phyloP scores from a whole-genome alignment of 23 red algal genomes.

The Chondrus crispus region DNA sequence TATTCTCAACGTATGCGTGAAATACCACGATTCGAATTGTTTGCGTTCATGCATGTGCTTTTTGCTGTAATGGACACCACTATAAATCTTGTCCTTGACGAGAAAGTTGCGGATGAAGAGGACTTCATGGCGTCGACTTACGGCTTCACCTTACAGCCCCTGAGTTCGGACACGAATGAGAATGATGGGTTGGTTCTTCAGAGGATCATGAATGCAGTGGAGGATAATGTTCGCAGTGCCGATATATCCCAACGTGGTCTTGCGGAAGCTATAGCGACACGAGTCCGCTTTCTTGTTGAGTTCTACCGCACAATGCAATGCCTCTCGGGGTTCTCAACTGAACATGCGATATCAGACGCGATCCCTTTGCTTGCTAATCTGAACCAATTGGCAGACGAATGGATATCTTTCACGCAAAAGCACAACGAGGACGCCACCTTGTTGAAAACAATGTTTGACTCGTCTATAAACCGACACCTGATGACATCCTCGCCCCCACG shows the following conservation, averaged over 20 bases:
- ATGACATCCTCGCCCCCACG: constrained; percentile 50
- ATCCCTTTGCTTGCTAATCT: not conserved
- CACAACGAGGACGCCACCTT: constrained; percentile 8
- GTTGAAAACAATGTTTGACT: constrained; percentile 32
- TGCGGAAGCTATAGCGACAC: constrained; percentile 6
- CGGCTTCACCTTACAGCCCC: constrained; percentile 50
- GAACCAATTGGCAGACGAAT: constrained; percentile 13
- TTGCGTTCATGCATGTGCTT: constrained; percentile 35
- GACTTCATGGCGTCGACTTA: constrained; percentile 58
- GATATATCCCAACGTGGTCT: not conserved
- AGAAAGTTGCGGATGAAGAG: constrained; percentile 55
- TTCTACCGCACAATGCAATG: constrained; percentile 47
- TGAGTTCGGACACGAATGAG: constrained; percentile 8
- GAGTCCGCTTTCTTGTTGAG: constrained; percentile 29
- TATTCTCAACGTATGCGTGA: constrained; percentile 46
- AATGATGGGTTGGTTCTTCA: constrained; percentile 27
- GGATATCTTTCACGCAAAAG: not conserved
- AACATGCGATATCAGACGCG: not conserved
- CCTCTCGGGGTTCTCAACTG: constrained; percentile 8
- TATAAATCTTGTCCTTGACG: constrained; percentile 31
- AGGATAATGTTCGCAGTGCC: not conserved
- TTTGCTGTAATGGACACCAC: constrained; percentile 55
- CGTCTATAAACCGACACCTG: constrained; percentile 53
- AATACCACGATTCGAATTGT: constrained; percentile 39
- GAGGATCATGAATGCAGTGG: constrained; percentile 20